Base-by-base conservation (phyloP, 208 protist species). In the Borovskyia barvae region DNA sequence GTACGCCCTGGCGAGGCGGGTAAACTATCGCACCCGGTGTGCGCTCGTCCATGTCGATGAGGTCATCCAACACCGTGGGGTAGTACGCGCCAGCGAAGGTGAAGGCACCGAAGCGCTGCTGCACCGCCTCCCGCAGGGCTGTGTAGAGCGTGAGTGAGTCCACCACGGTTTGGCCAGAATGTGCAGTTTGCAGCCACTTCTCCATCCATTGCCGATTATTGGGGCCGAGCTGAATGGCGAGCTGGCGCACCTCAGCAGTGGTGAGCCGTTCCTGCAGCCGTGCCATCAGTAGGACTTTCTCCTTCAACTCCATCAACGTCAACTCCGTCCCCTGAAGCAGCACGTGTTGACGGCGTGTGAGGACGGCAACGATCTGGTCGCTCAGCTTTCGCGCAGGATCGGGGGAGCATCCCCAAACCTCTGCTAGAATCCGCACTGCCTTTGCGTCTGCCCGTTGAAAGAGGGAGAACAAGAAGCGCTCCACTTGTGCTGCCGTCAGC, bases 21-120 rank as follows among this genome's bases (percentile, higher is more conserved):
- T 67, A 75, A 15, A 69, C 40, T 39, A 51, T 50, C 4, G 33
- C 36, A 2, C 43, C 43, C 28, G 58, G 62, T 28, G 62, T 46
- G 17, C 41, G 36, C 30, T 82, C 78, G n/a, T 81, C 87, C 73
- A 77, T 77, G n/a, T 75, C 77, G 48, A 88, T 80, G 20, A 91
- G 49, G 33, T 81, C 72, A 37, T 87, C 79, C 15, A 90, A 28
- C 26, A 80, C 70, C 1, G 71, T 58, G n/a, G 46, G 64, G 59
- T 82, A 83, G 48, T 85, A 85, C 33, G 51, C 64, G 17, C 66
- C 71, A 15, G 64, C 54, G 64, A 85, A 77, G 12, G 66, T 64
- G 15, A 50, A 56, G 22, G 24, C 40, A 15, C 70, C 61, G 19
- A 63, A 65, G 12, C 58, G 65, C n/a, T 70, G 49, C 25, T 55